Base-by-base conservation (phyloP, 2,329 filamentous ascomycete genomes). In the Aspergillus nomiae region DNA sequence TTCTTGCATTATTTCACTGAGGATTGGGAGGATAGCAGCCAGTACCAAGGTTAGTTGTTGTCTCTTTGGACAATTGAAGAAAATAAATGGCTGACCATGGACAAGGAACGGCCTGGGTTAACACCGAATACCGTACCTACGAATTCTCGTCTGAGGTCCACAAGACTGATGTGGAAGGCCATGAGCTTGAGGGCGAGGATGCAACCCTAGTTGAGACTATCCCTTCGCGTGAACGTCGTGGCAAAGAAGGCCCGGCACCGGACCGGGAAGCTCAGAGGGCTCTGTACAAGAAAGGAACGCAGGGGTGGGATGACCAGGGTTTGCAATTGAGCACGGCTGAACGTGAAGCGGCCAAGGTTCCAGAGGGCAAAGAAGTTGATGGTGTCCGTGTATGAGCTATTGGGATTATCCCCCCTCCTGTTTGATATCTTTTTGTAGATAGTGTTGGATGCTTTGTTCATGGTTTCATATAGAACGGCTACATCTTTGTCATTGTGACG, bases 1-100 rank as follows among this genome's bases (percentile, higher is more conserved):
- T 91, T 94, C 69, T 75, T 96, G 70, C 93, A 97, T 76, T 96
- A 92, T 71, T 80, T 97, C 66, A 95, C 92, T 0, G 87, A 93
- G 68, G 92, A 96, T 71, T 96, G 89, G 87, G 82, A 87, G 59
- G 90, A 88, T 48, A 84, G 70, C 70, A 81, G 80, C 55, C 73
- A 77, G 50, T 82, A 80, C 67, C 73, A 79, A 63, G 83, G 81
- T 82, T 74, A 30, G 74, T 69, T 14, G 6, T 34, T 41, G 30
- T 34, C 28, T 12, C 46, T 41, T 41, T 11, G 34, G 55, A 26
- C 45, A 16, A 19, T 16, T 24, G 4, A 26, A 12, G 8, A 14
- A 41, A 16, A 8, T n/a, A 21, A 26, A 46, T 53, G 10, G 21
- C 34, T 41, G 28, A 58, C 16, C 45, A 46, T 16, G 41, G 30